phyloP scores from a whole-genome alignment of 208 protist genomes.

The Leishmania lainsoni region DNA sequence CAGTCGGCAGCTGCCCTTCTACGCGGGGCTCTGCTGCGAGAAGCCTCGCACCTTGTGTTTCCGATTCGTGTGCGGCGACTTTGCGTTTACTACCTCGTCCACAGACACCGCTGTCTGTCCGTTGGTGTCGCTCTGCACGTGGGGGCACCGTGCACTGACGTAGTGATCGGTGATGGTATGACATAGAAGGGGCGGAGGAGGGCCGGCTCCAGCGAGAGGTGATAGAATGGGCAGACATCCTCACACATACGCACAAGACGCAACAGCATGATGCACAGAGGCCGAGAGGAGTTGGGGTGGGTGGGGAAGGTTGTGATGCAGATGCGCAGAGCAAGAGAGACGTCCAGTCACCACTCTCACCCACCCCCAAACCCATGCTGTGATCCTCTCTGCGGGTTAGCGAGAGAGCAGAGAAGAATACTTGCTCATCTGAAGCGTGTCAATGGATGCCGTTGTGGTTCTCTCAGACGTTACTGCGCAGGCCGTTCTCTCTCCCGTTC shows the following conservation, averaged over 20 bases:
- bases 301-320: no score
- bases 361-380: neutral
- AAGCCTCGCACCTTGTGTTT: neutral
- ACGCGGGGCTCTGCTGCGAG: neutral
- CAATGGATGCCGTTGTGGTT: neutral
- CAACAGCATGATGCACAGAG: neutral
- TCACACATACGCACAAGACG: neutral
- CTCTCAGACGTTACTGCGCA: neutral
- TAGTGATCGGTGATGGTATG: neutral
- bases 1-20: neutral
- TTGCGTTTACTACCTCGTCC: no score
- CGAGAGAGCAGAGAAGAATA: neutral
- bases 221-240: neutral
- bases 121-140: neutral
- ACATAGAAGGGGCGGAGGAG: neutral
- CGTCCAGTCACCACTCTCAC: neutral
- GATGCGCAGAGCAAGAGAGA: neutral
- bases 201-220: neutral
- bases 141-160: neutral
- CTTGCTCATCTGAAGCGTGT: neutral
- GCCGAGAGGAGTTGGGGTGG: neutral
- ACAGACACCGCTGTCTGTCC: neutral
- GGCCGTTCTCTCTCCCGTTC: neutral
- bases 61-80: no score
- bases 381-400: neutral